Base-by-base conservation (phyloP, 495 filamentous ascomycete genomes). In the Aspergillus sclerotiicarbonarius region DNA sequence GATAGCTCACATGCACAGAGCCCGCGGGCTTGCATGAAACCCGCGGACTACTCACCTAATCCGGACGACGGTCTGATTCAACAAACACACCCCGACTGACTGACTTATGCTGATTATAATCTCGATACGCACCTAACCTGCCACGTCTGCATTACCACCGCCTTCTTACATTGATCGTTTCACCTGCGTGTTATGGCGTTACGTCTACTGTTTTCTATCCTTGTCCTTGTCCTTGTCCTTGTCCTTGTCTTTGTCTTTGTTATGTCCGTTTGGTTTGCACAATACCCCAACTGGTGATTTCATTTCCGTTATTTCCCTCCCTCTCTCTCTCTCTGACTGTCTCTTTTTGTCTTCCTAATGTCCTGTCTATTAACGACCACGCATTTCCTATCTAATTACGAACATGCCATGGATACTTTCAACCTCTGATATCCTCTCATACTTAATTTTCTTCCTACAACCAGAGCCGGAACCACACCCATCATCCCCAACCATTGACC, bases 261-360 rank as follows among this genome's bases (percentile, higher is more conserved):
- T 20, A 51, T 60, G 10, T 61, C 48, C 59, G 53, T 62, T 30
- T 62, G 62, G 39, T 60, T 59, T 65, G 74, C 71, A 75, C 61
- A 76, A 76, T 76, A 76, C 74, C 74, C 73, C 62, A 29, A 39
- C 47, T 52, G 20, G 35, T 57, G 45, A 54, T 59, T 52, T 56
- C 32, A 10, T 49, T 44, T 49, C 25, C 3, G 47, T 44, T 52
- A 15, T 25, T 58, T 19, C 12, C 9, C 33, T 49, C 13, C 46
- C 30, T 37, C 12, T 43, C 35, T n/a, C 37, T 30, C 18, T 54
- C 10, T 45, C 21, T 37, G 10, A 13, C 9, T 37, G 15, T 37
- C 35, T 37, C 10, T 46, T 33, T 31, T 20, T 47, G 41, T 33
- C 31, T 6, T 33, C 31, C 31, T 25, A 25, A 25, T 25, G 25